Conservation (phyloP, 2,329 filamentous ascomycete genomes). For the Lachnellula occidentalis region DNA sequence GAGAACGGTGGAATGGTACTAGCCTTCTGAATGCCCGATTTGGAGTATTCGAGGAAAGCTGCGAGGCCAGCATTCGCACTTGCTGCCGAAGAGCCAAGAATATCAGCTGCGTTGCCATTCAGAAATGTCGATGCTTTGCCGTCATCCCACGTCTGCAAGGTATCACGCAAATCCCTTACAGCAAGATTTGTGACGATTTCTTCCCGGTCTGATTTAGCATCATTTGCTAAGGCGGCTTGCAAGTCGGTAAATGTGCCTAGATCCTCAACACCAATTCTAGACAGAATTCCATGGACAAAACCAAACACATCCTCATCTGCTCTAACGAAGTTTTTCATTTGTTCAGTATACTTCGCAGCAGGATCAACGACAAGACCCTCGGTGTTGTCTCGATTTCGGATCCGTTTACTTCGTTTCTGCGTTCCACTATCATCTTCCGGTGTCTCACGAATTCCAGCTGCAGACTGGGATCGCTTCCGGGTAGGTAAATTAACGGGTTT, state of each 20-base stretch:
- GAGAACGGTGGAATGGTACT: slow-evolving; percentile 45
- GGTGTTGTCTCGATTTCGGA: slow-evolving; percentile 53
- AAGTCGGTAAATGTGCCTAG: slow-evolving; percentile 26
- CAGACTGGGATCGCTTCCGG: slow-evolving; percentile 58
- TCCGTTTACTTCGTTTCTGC: slow-evolving; percentile 61
- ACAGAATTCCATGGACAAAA: slow-evolving; percentile 25
- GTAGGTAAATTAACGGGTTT: slow-evolving; percentile 29
- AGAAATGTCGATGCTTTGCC: slow-evolving; percentile 31
- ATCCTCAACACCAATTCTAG: slow-evolving; percentile 27
- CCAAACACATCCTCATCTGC: slow-evolving; percentile 29
- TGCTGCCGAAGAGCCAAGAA: slow-evolving; percentile 27
- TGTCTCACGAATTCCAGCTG: slow-evolving; percentile 51
- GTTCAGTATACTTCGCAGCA: slow-evolving; percentile 46
- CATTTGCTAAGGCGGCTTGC: slow-evolving; percentile 21
- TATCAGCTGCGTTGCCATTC: slow-evolving; percentile 28
- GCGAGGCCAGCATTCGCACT: slow-evolving; percentile 43
- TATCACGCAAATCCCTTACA: slow-evolving; percentile 33
- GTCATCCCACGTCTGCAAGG: slow-evolving; percentile 35
- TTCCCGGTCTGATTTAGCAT: slow-evolving; percentile 11
- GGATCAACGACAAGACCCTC: slow-evolving; percentile 46
- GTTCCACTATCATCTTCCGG: slow-evolving; percentile 52
- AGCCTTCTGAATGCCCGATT: slow-evolving; percentile 47
- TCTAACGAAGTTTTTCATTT: slow-evolving; percentile 38
- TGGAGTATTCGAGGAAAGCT: slow-evolving; percentile 60
- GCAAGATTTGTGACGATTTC: slow-evolving; percentile 25